Conservation (phyloP, 306 rosid species). For the Lathyrus oleraceus region DNA sequence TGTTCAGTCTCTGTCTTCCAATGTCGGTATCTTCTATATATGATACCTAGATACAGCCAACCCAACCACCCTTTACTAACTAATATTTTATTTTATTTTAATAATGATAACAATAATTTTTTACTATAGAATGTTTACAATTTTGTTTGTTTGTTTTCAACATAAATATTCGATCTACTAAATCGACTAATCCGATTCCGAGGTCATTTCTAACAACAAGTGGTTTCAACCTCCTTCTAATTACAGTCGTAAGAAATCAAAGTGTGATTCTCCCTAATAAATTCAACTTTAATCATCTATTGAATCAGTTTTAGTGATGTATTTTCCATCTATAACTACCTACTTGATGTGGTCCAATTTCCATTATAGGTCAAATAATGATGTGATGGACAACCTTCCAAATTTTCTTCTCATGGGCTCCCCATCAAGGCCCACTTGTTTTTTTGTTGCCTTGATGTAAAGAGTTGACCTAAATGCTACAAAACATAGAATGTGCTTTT, state of each 20-base stretch:
- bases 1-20: neutral
- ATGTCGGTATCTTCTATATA: slow-evolving; percentile 21
- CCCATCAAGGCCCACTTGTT: slow-evolving; percentile 10
- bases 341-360: slow-evolving; percentile 10
- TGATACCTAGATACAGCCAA: slow-evolving; percentile 10
- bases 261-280: too few species aligned
- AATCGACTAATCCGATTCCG: too few species aligned
- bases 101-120: neutral
- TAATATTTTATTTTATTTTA: neutral
- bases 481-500: neutral
- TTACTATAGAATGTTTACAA: too few species aligned
- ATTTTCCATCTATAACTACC: slow-evolving; percentile 13
- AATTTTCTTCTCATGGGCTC: slow-evolving; percentile 16
- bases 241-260: too few species aligned
- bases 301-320: too few species aligned
- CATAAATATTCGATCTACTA: too few species aligned
- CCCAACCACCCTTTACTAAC: slow-evolving; percentile 23
- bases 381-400: slow-evolving; percentile 16
- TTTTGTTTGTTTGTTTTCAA: too few species aligned
- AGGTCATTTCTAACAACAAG: too few species aligned
- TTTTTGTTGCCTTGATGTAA: slow-evolving; percentile 22
- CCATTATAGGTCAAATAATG: slow-evolving; percentile 27
- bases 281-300: too few species aligned
- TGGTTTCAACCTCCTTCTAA: too few species aligned
- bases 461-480: slow-evolving; percentile 27